Conservation (phyloP, 495 filamentous ascomycete genomes). For the Apiosordaria backusii region DNA sequence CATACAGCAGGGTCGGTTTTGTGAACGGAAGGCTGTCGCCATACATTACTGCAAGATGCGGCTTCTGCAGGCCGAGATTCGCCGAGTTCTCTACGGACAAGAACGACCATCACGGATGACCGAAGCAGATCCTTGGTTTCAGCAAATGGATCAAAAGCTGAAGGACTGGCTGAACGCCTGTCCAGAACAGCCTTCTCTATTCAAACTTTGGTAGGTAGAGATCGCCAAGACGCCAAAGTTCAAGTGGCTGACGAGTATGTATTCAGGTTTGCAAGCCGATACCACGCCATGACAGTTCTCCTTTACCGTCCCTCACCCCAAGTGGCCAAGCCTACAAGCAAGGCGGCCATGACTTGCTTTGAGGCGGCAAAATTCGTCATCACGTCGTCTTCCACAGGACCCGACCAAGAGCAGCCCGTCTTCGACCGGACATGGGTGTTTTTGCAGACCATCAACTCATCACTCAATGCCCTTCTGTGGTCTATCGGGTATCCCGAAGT, state of each 20-base stretch:
- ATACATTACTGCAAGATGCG: slow-evolving; percentile 95
- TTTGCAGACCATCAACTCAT: slow-evolving; percentile 79
- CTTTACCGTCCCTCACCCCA: slow-evolving; percentile 86
- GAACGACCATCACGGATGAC: slow-evolving; percentile 66
- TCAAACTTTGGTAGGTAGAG: slow-evolving; percentile 48
- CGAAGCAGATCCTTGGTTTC: slow-evolving; percentile 82
- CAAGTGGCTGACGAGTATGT: background rate
- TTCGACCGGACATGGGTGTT: slow-evolving; percentile 93
- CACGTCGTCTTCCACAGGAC: slow-evolving; percentile 58
- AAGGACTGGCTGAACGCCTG: slow-evolving; percentile 60
- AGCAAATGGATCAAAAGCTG: slow-evolving; percentile 71
- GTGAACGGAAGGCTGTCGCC: slow-evolving; percentile 75
- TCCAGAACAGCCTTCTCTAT: slow-evolving; percentile 48
- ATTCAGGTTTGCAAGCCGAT: slow-evolving; percentile 69
- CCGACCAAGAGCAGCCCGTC: slow-evolving; percentile 64
- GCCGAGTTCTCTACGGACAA: slow-evolving; percentile 76
- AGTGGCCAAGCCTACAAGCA: slow-evolving; percentile 72
- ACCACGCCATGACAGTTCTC: slow-evolving; percentile 80
- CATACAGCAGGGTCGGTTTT: slow-evolving; percentile 62
- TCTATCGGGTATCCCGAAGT: slow-evolving; percentile 79
- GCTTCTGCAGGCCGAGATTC: slow-evolving; percentile 78
- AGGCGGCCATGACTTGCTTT: slow-evolving; percentile 73
- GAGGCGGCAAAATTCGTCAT: slow-evolving; percentile 79
- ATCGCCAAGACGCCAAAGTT: background rate
- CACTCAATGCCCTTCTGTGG: slow-evolving; percentile 85